Base-by-base conservation (phyloP, 306 rosid species). In the Rosa rugosa region DNA sequence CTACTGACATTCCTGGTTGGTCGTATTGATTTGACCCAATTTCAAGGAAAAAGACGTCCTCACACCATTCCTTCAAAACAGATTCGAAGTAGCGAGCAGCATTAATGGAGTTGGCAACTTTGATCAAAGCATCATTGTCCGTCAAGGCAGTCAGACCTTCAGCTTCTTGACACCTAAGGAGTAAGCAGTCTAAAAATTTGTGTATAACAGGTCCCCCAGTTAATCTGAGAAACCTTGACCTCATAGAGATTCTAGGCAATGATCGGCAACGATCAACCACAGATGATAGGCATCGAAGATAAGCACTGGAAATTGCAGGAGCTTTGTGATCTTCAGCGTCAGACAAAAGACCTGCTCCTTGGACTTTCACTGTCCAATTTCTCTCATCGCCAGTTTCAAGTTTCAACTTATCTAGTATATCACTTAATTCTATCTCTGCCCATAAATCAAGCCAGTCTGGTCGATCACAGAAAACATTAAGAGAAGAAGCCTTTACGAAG, bases 371-470 rank as follows among this genome's bases (percentile, higher is more conserved):
- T 42, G 83, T 87, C 99, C 99, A 95, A 79, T 86, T 91, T 78
- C 80, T 84, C 85, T 90, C 99, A 38, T 90, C 82, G 68, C 84
- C 88, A 16, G 77, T 79, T 65, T 86, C 89, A 71, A 66, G 85
- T 73, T 86, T 90, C 82, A 95, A 79, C 81, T 92, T 95, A 74
- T 81, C 88, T 73, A 87, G 72, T 68, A 90, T 84, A 79, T 95
- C 97, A n/a, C 83, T 82, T 23, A 91, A 85, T 82, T 95, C 99
- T 69, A 92, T 88, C 75, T 92, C 91, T 66, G 96, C 98, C 99
- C 99, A 95, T 46, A 90, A 79, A 79, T 95, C 94, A 86, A 95
- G 96, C 98, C 99, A 95, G 71, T 91, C 98, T 57, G 97, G 95
- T 36, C 94, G 88, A 86, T 91, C 98, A 85, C 89, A 85, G 85